Percentiles rank a stretch among this genome's conserved stretches.
Conservation (phyloP, 2,329 filamentous ascomycete genomes). For the Xylaria sp. region DNA sequence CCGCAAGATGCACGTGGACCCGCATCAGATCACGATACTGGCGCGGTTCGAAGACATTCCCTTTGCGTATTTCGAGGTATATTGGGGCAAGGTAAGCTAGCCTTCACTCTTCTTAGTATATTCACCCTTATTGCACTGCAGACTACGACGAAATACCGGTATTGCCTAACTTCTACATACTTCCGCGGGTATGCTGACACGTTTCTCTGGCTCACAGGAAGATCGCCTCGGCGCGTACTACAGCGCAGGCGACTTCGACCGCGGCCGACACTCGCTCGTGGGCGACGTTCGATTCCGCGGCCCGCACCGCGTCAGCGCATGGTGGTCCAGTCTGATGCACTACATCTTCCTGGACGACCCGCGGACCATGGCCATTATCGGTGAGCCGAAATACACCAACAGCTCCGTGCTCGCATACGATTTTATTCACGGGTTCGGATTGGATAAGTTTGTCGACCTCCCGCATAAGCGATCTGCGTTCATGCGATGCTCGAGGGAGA, state of each 20-base stretch:
- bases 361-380: conserved; percentile 67
- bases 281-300: conserved; percentile 70
- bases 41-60: conserved; percentile 76
- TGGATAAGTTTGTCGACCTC: conserved; percentile 78
- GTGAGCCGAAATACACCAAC: conserved; percentile 79
- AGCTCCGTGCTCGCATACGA: conserved; percentile 79
- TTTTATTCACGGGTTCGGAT: conserved; percentile 76
- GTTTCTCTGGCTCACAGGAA: conserved; percentile 53
- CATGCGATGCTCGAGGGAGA: conserved; percentile 71
- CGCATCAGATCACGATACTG: conserved; percentile 76
- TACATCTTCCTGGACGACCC: conserved; percentile 71
- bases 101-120: not conserved
- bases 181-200: conserved; percentile 1
- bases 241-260: conserved; percentile 65
- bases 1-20: conserved; percentile 73
- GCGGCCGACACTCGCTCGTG: conserved; percentile 68
- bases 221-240: conserved; percentile 68
- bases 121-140: no score
- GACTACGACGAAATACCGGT: no score
- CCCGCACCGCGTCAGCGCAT: conserved; percentile 69
- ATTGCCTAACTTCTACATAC: no score
- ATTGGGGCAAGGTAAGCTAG: conserved; percentile 73
- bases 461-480: conserved; percentile 78
- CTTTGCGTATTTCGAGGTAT: conserved; percentile 84
- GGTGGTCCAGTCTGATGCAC: conserved; percentile 72